Conservation (phyloP, 2,329 filamentous ascomycete species). For the Westerdykella sp. region DNA sequence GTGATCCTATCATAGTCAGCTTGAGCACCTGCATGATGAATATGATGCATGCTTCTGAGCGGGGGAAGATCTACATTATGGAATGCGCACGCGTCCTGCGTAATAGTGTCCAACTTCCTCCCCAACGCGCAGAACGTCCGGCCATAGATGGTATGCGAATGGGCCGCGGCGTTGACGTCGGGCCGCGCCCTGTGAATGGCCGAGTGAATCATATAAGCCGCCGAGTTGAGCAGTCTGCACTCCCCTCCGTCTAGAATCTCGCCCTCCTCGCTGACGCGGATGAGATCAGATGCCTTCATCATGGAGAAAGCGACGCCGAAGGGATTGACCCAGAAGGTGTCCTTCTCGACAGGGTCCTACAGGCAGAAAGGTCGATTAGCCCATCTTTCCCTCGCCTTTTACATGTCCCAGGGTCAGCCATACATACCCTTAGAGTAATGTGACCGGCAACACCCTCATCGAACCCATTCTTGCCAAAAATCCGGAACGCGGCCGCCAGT, state of each 20-base stretch:
- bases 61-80: conserved; percentile 33
- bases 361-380: neutral
- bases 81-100: conserved; percentile 53
- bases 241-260: conserved; percentile 57
- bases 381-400: neutral
- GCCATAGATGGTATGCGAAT: conserved; percentile 54
- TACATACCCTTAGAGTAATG: conserved; percentile 51
- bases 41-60: neutral
- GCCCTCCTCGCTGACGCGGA: conserved; percentile 57
- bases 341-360: conserved; percentile 51
- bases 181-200: conserved; percentile 55
- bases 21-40: neutral
- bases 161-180: conserved; percentile 53
- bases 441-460: conserved; percentile 53
- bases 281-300: conserved; percentile 61
- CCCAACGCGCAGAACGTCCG: conserved; percentile 59
- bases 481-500: conserved; percentile 35
- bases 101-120: conserved; percentile 52
- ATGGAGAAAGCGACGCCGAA: conserved; percentile 58
- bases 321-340: conserved; percentile 62
- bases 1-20: conserved; percentile 44
- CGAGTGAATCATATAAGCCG: conserved; percentile 56
- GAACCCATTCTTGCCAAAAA: conserved; percentile 37
- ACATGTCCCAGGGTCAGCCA: neutral
- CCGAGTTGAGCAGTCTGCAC: conserved; percentile 34